Evolutionary conservation across 306 rosid species (phyloP).

Genomic region (Ammopiptanthus mongolicus): DNA sequence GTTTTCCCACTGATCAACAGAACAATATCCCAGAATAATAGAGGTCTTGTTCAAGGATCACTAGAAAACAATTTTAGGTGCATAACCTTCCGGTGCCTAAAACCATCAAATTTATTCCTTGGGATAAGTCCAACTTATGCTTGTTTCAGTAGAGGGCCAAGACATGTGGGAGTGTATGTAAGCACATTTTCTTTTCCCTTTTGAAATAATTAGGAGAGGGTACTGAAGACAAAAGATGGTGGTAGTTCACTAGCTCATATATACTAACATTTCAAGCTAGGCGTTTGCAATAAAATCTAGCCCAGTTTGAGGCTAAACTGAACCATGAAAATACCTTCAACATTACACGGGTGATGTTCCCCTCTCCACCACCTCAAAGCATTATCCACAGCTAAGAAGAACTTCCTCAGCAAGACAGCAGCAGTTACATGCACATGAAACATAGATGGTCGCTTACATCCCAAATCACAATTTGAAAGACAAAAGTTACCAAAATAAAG

Average conservation of each 20-base stretch:
- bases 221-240: background rate
- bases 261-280: background rate
- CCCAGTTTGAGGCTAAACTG: background rate
- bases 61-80: background rate
- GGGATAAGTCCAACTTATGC: background rate
- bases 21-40: background rate
- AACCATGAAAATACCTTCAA: background rate
- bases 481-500: background rate
- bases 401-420: background rate
- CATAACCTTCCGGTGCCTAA: no score
- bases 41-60: background rate
- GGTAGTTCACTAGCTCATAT: background rate
- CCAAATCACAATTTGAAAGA: constrained; percentile 26
- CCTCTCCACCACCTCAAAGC: background rate
- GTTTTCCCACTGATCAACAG: background rate
- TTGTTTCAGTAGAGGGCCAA: background rate
- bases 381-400: constrained; percentile 11
- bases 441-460: constrained; percentile 1
- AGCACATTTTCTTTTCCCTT: background rate
- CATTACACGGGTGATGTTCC: background rate
- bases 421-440: background rate
- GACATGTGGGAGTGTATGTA: background rate
- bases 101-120: no score
- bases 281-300: background rate
- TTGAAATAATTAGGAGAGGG: background rate